Percentiles rank a stretch among this genome's conserved stretches.
Conservation (phyloP, 345 rosid genomes). For the Rhizophora mangle region DNA sequence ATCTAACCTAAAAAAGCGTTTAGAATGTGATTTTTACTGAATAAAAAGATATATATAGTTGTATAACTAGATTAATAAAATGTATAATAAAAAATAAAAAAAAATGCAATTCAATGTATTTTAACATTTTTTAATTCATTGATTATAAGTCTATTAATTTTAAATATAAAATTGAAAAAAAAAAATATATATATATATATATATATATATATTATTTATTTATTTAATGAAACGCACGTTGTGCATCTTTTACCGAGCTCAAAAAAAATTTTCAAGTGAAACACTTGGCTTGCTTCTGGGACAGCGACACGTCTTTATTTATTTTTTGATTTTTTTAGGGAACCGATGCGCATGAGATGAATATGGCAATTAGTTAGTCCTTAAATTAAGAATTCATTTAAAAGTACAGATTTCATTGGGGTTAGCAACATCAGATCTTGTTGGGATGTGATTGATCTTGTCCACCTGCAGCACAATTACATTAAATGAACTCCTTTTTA, state of each 20-base stretch:
- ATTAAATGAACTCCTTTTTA: neutral
- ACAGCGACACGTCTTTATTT: conserved; percentile 21
- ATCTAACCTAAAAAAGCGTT: conserved; percentile 2
- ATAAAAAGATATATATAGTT: no score
- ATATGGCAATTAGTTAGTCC: neutral
- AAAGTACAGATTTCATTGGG: conserved; percentile 1
- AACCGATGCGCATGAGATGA: conserved; percentile 12
- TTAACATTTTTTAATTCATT: no score
- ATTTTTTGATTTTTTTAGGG: neutral
- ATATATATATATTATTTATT: no score
- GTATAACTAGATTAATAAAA: no score
- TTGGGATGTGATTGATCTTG: conserved; percentile 4
- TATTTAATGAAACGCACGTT: no score
- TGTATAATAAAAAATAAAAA: no score
- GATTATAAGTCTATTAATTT: no score
- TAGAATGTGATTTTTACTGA: no score
- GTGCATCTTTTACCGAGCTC: no score
- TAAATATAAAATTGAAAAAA: no score
- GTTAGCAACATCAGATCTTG: conserved; percentile 11
- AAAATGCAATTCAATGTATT: no score
- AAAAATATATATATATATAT: no score
- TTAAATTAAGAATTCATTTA: neutral
- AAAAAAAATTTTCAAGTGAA: neutral
- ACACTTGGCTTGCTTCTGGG: conserved; percentile 8
- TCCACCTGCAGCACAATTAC: neutral